Evolutionary conservation across 352 stramenopile species (phyloP), one percentile per base, ranked within the genome.

Genomic region (Phytophthora cajani): DNA sequence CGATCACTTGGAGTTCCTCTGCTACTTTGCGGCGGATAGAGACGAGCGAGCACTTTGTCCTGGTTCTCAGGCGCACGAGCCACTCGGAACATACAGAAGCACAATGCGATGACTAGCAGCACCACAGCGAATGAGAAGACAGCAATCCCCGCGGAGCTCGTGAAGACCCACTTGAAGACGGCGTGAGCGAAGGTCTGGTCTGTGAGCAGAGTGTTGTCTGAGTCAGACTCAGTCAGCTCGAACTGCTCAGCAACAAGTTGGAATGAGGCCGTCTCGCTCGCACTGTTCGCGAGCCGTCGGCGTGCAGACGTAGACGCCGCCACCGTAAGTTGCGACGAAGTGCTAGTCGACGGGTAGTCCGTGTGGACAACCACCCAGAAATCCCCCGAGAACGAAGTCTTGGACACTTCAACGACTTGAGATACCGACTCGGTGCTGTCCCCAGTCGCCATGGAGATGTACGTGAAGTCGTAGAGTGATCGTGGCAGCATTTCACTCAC

Each of bases 281-380:
- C 6, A 8, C 32, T 60, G 3, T 46, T 46, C 0, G 4, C 14
- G 9, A 72, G 38, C 56, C 40, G 58, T n/a, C 67, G 57, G 10
- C 42, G 54, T 19, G 44, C 51, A 27, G 50, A 68, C 12, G 42
- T 64, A 30, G 60, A 33, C 23, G 74, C 67, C 11, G 71, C 59
- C 1, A 57, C 72, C 6, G 67, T 65, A 7, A 67, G 40, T 36
- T 69, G 33, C 17, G 9, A 58, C 23, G 49, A 66, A 38, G 49
- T 32, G 30, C 40, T 55, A 5, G 62, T 75, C 2, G 74, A 65
- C 30, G 78, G 78, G 46, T 89, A 87, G 12, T 90, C 74, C 7
- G 85, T 80, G 73, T 91, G 89, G 40, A 95, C 79, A 62, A 91
- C 80, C 23, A 93, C 83, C 83, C 83, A 93, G 65, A 89, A 93